Base-by-base conservation (phyloP, 2,329 filamentous ascomycete genomes). In the Pseudogymnoascus sp. region DNA sequence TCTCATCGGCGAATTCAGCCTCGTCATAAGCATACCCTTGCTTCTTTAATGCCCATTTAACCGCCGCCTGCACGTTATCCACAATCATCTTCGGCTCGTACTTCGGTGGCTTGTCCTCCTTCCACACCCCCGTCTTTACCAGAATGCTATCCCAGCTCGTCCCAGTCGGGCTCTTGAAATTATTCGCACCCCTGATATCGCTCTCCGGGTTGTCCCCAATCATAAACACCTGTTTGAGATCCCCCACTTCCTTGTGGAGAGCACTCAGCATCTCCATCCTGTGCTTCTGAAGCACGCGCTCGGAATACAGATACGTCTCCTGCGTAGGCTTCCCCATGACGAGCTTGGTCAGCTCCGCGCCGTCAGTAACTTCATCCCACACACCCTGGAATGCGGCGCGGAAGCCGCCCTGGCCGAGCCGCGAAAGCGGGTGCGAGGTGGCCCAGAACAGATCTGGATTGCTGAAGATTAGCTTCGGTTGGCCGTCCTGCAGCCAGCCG, bases 391-490 rank as follows among this genome's bases (percentile, higher is more conserved):
- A 77, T 0, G 92, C 90, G 50, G 89, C 89, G 66, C 90, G 85
- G 76, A 98, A 98, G 0, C 90, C 92, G 16, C 95, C 95, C 74
- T 97, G 95, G 0, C 93, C 95, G 43, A 98, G 84, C 4, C 95
- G 88, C 31, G 93, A 91, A 60, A 93, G 83, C 65, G 89, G 90
- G 75, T 96, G 93, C 35, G 84, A 84, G 0, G 92, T 89, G 61
- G 91, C 89, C 93, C 93, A 99, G 71, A 92, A 83, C 3, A 98
- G 79, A 75, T 99, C 95, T 1, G 90, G 86, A 75, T 98, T 98
- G 53, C 88, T 93, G 75, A 96, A 96, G 79, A 89, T 96, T 6
- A 98, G 77, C 16, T 79, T 79, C 0, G 95, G 91, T 74, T 96
- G 93, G 1, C 83, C 84, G 73, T 96, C 90, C 67, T 87, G 83